Conservation (phyloP, 2,329 filamentous ascomycete genomes). For the Phialophora expanda region DNA sequence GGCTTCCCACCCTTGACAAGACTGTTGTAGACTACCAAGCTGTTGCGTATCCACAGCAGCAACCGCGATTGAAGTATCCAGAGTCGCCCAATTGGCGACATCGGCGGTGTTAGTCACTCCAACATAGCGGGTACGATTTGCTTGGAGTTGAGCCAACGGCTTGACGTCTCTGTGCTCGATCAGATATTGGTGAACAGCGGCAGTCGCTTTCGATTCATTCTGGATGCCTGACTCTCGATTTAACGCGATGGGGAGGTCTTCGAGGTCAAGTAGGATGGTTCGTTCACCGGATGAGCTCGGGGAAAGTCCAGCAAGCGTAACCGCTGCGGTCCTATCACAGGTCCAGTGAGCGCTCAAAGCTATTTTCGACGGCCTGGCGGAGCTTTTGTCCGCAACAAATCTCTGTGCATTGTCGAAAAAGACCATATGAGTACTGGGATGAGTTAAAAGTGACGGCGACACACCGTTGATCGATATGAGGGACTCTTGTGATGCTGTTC, state of each 20-base stretch:
- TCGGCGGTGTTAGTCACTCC: slow-evolving; percentile 53
- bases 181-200: slow-evolving; percentile 47
- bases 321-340: slow-evolving; percentile 37
- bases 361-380: slow-evolving; percentile 37
- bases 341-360: slow-evolving; percentile 38
- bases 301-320: slow-evolving; percentile 38
- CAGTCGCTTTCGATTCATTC: slow-evolving; percentile 22
- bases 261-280: slow-evolving; percentile 31
- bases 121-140: slow-evolving; percentile 55
- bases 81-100: slow-evolving; percentile 54
- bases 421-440: slow-evolving; percentile 49
- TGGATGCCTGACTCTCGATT: slow-evolving; percentile 18
- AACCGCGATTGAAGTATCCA: slow-evolving; percentile 56
- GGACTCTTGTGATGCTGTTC: slow-evolving; percentile 38
- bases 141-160: slow-evolving; percentile 55
- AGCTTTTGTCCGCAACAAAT: slow-evolving; percentile 46
- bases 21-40: slow-evolving; percentile 36
- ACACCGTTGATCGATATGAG: slow-evolving; percentile 7
- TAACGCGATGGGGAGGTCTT: slow-evolving; percentile 33
- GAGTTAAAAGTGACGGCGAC: slow-evolving; percentile 6
- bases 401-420: slow-evolving; percentile 56
- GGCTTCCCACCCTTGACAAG: slow-evolving; percentile 37
- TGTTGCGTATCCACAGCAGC: slow-evolving; percentile 21
- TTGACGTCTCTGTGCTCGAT: slow-evolving; percentile 50
- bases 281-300: slow-evolving; percentile 29